Percentiles rank a stretch among this genome's conserved stretches.
These are phyloP conservation scores for Fusarium subglutinans DNA, from an alignment of 2,329 filamentous ascomycete genomes.

Conservation along the genomic window DNA sequence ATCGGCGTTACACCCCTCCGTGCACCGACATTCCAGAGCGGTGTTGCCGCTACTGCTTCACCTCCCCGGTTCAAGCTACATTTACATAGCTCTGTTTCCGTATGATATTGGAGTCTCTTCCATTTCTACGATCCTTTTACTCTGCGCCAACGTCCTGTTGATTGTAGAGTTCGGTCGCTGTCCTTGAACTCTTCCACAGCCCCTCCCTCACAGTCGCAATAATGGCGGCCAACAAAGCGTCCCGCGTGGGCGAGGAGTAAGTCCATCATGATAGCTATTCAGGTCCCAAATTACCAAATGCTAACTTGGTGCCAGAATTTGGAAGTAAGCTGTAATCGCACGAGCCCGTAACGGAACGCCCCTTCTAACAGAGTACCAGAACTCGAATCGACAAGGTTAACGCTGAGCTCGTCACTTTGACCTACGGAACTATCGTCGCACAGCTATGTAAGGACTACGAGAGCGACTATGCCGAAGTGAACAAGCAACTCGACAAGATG, in stretches of 20 bases:
- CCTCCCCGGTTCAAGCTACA: slow-evolving; percentile 19
- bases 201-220: slow-evolving; percentile 23
- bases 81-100: slow-evolving; percentile 1
- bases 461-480: slow-evolving; percentile 92
- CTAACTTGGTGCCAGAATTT: slow-evolving; percentile 71
- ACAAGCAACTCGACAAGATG: slow-evolving; percentile 98
- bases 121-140: neutral
- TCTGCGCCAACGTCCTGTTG: neutral
- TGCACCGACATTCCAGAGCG: slow-evolving; percentile 36
- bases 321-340: slow-evolving; percentile 75
- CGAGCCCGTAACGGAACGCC: neutral
- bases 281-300: neutral
- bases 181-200: neutral
- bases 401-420: slow-evolving; percentile 94
- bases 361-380: slow-evolving; percentile 59
- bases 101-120: neutral
- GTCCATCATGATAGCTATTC: slow-evolving; percentile 41
- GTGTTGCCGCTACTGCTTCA: slow-evolving; percentile 32
- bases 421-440: slow-evolving; percentile 96
- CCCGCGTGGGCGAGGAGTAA: slow-evolving; percentile 70
- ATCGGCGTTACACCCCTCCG: slow-evolving; percentile 37
- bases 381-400: slow-evolving; percentile 98
- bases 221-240: slow-evolving; percentile 70
- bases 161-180: neutral
- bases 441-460: slow-evolving; percentile 98